Evolutionary conservation across 345 rosid genomes (phyloP).

Genomic region (Eucalyptus regnans): DNA sequence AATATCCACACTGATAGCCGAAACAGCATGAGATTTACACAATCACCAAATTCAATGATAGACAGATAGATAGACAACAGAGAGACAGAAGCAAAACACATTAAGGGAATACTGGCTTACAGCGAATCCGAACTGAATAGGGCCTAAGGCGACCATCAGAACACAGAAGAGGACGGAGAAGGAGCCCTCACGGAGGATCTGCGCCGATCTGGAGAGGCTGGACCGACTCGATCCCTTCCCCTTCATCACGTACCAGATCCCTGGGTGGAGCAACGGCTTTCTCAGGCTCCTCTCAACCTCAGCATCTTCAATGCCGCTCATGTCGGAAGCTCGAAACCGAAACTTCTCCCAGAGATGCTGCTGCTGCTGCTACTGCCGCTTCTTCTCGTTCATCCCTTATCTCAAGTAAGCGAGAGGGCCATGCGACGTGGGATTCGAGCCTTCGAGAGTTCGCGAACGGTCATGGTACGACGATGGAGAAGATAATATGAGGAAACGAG

Average conservation of each 20-base stretch:
- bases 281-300: constrained; percentile 36
- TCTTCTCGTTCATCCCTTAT: not conserved
- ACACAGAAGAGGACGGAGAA: constrained; percentile 61
- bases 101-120: constrained; percentile 1
- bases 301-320: constrained; percentile 42
- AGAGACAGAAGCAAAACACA: not conserved
- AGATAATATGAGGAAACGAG: not conserved
- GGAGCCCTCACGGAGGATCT: constrained; percentile 42
- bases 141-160: constrained; percentile 52
- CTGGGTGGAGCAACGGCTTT: constrained; percentile 60
- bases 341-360: not conserved
- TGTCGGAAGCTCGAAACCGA: not conserved
- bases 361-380: not conserved
- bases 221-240: constrained; percentile 47
- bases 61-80: not conserved
- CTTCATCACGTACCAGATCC: constrained; percentile 53
- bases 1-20: constrained; percentile 41
- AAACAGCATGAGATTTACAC: not conserved
- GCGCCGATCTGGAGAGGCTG: constrained; percentile 34
- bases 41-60: not conserved
- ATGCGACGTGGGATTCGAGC: not conserved
- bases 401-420: not conserved
- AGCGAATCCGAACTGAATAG: constrained; percentile 71
- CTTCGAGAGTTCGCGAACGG: not conserved
- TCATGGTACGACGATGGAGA: not conserved